Percentiles rank a stretch among this genome's conserved stretches.
phyloP scores from a whole-genome alignment of 2,329 filamentous ascomycete species.

The Phyllosticta capitalensis region DNA sequence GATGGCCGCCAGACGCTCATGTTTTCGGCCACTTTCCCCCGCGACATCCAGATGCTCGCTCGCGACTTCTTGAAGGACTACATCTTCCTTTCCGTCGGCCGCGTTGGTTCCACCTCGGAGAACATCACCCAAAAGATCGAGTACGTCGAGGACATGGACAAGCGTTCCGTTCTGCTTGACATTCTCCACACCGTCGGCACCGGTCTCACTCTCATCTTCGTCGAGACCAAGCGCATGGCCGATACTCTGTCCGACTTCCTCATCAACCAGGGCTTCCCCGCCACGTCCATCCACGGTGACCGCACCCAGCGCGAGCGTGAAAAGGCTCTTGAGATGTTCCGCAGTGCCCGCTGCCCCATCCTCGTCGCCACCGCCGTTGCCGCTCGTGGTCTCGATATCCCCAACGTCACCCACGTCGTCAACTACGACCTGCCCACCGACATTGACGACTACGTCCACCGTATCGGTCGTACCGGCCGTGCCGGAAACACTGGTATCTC shows the following conservation, averaged over 20 bases:
- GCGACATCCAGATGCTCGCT: constrained; percentile 98
- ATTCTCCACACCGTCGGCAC: constrained; percentile 90
- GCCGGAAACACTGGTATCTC: constrained; percentile 97
- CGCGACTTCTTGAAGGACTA: constrained; percentile 99
- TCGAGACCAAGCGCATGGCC: constrained; percentile 99
- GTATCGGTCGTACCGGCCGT: constrained; percentile 99
- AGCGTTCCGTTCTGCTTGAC: constrained; percentile 93
- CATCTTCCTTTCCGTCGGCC: constrained; percentile 95
- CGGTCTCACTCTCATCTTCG: constrained; percentile 92
- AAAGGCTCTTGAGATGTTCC: constrained; percentile 94
- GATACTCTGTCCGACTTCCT: constrained; percentile 96
- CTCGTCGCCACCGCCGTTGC: constrained; percentile 95
- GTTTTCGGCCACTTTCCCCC: constrained; percentile 99
- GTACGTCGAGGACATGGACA: constrained; percentile 94
- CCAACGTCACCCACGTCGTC: constrained; percentile 93
- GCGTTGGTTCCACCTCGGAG: constrained; percentile 98
- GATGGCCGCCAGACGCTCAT: constrained; percentile 91
- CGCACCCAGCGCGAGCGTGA: constrained; percentile 98
- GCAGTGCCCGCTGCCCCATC: constrained; percentile 89
- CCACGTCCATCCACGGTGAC: constrained; percentile 97
- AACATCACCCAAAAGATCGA: constrained; percentile 99
- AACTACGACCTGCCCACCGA: constrained; percentile 99
- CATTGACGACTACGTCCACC: constrained; percentile 97
- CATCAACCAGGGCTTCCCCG: constrained; percentile 97
- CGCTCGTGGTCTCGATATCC: constrained; percentile 76